These are phyloP conservation scores for Erythrophleum fordii DNA, from an alignment of 306 rosid species.

Conservation along the genomic window DNA sequence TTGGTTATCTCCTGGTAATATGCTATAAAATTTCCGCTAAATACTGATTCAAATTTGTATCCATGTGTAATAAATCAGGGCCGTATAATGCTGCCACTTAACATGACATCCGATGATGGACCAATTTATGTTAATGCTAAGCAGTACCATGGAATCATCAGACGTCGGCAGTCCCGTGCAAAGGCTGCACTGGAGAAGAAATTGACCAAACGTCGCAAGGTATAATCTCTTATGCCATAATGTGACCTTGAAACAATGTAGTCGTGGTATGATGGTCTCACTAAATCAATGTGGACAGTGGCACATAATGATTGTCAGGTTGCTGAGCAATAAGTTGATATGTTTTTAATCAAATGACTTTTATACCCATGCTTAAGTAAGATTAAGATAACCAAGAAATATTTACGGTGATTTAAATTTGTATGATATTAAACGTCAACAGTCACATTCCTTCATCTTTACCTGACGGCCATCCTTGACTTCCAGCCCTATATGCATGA, in stretches of 20 bases:
- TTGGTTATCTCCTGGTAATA: constrained; percentile 24
- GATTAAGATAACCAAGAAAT: constrained; percentile 11
- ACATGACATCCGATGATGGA: constrained; percentile 80
- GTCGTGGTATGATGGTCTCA: background rate
- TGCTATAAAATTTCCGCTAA: background rate
- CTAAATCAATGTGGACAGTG: constrained; percentile 10
- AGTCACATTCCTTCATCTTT: background rate
- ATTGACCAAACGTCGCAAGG: constrained; percentile 70
- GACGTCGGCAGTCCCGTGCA: constrained; percentile 90
- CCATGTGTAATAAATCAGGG: constrained; percentile 61
- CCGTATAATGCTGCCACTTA: constrained; percentile 89
- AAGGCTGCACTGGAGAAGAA: constrained; percentile 73
- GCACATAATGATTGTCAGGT: background rate
- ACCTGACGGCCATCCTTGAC: background rate
- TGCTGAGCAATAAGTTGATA: background rate
- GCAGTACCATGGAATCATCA: constrained; percentile 94
- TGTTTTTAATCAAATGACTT: background rate
- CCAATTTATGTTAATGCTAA: constrained; percentile 94
- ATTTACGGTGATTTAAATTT: background rate
- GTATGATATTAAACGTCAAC: background rate
- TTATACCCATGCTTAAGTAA: background rate
- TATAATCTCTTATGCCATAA: constrained; percentile 28
- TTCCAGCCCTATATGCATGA: constrained; percentile 94
- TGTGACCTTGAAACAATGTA: constrained; percentile 16
- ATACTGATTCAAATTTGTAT: constrained; percentile 40